These are phyloP conservation scores for Mortierella hygrophila DNA, from an alignment of 192 early-diverging fungal species.

Conservation along the genomic window DNA sequence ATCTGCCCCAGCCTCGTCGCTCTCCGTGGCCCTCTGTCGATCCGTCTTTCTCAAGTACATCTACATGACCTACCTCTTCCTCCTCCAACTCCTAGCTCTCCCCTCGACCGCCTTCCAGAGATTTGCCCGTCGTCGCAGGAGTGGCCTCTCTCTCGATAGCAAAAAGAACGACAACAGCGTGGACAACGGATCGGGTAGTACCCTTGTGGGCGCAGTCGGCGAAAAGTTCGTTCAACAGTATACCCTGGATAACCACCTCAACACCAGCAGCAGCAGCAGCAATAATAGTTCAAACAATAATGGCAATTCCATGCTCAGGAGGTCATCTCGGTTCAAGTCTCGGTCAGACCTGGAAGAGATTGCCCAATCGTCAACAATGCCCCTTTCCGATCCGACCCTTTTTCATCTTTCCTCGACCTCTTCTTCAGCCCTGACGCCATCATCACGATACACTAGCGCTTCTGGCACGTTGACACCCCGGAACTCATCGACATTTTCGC, in stretches of 20 bases:
- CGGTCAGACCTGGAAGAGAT: constrained; percentile 50
- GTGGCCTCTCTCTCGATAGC: neutral
- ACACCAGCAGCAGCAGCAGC: constrained; percentile 2
- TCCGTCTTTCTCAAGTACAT: constrained; percentile 49
- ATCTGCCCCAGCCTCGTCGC: constrained; percentile 22
- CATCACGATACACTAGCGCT: neutral
- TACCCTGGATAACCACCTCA: constrained; percentile 51
- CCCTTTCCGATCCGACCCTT: neutral
- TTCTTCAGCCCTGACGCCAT: constrained; percentile 5
- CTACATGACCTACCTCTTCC: constrained; percentile 45
- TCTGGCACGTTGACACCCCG: neutral
- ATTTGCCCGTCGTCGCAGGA: constrained; percentile 8
- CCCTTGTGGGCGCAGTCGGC: constrained; percentile 30
- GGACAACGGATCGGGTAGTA: neutral
- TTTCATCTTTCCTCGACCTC: constrained; percentile 9
- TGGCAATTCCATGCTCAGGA: constrained; percentile 31
- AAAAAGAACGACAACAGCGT: neutral
- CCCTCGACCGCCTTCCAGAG: constrained; percentile 27
- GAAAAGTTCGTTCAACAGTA: constrained; percentile 53
- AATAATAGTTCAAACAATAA: constrained; percentile 20
- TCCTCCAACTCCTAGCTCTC: constrained; percentile 21
- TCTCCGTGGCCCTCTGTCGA: constrained; percentile 48
- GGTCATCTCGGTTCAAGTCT: constrained; percentile 52
- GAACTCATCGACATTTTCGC: neutral
- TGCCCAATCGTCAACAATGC: constrained; percentile 33